A percentile compares a stretch with the other conserved stretches of the same genome.
phyloP scores from a whole-genome alignment of 2,329 filamentous ascomycete genomes.

The Aspergillus caelatus region DNA sequence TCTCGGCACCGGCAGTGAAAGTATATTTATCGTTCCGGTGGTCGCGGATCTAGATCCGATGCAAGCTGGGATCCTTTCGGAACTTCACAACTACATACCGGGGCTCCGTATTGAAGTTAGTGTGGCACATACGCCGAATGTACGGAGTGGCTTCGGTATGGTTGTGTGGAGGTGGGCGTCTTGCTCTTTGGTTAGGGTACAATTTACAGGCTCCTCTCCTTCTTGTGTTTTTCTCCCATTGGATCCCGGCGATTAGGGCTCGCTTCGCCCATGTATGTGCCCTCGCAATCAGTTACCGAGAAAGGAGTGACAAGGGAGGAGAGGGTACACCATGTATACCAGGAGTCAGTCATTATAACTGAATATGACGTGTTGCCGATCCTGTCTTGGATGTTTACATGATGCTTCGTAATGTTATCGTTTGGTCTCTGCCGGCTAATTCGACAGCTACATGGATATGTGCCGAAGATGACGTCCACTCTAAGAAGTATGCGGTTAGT shows the following conservation, averaged over 20 bases:
- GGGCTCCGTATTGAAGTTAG: neutral
- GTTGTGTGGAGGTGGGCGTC: neutral
- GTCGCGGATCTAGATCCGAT: neutral
- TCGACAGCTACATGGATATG: neutral
- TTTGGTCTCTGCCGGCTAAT: neutral
- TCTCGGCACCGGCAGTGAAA: neutral
- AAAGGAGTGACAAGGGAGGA: neutral
- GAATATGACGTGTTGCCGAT: neutral
- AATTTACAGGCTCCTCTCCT: neutral
- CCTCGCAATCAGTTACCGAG: neutral
- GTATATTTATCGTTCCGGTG: neutral
- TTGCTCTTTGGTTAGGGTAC: neutral
- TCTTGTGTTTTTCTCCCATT: neutral
- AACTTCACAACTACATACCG: neutral
- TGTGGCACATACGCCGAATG: neutral
- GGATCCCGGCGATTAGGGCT: neutral
- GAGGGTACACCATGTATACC: neutral
- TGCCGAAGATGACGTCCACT: neutral
- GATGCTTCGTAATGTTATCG: neutral
- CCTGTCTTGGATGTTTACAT: neutral
- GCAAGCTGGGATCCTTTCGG: neutral
- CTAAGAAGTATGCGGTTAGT: neutral
- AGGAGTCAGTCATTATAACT: too few relatives aligned
- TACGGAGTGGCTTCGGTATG: neutral
- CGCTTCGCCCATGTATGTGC: neutral